Conservation (phyloP, 1,284 basidiomycete species). For the Apiotrichum gamsii region DNA sequence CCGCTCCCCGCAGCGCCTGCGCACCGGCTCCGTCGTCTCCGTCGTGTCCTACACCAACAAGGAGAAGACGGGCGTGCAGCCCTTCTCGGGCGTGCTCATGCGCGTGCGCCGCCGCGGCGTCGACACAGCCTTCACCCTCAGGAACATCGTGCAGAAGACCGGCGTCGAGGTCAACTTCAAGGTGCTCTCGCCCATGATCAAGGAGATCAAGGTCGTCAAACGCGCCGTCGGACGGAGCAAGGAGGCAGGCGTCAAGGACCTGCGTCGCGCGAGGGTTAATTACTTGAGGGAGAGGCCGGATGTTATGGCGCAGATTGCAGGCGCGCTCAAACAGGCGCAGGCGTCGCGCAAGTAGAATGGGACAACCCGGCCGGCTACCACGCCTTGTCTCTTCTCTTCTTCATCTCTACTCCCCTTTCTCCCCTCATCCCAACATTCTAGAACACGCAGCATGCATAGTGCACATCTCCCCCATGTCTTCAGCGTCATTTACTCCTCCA, state of each 20-base stretch:
- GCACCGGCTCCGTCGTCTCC: constrained; percentile 72
- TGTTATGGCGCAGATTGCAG: constrained; percentile 42
- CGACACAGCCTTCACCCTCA: constrained; percentile 72
- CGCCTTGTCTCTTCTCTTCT: not conserved
- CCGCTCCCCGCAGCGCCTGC: constrained; percentile 59
- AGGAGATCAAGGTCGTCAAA: constrained; percentile 65
- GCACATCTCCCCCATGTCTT: constrained; percentile 13
- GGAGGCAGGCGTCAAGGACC: constrained; percentile 32
- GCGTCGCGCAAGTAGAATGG: constrained; percentile 9
- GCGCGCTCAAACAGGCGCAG: constrained; percentile 33
- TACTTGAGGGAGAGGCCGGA: constrained; percentile 44
- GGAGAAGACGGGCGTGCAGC: constrained; percentile 57
- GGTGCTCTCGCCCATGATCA: constrained; percentile 73
- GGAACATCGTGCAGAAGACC: constrained; percentile 80
- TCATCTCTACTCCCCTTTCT: not conserved
- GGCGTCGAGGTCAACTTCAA: constrained; percentile 88
- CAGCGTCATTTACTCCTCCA: not conserved
- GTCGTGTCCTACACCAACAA: constrained; percentile 52
- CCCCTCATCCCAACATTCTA: not conserved
- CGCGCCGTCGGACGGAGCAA: constrained; percentile 36
- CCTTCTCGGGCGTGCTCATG: constrained; percentile 80
- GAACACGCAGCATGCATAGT: constrained; percentile 21
- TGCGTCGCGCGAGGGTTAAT: constrained; percentile 41
- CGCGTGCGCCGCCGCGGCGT: constrained; percentile 69
- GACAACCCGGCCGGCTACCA: too few relatives aligned